These are phyloP conservation scores for Xylaria sp. DNA, from an alignment of 2,329 filamentous ascomycete species.

Conservation along the genomic window DNA sequence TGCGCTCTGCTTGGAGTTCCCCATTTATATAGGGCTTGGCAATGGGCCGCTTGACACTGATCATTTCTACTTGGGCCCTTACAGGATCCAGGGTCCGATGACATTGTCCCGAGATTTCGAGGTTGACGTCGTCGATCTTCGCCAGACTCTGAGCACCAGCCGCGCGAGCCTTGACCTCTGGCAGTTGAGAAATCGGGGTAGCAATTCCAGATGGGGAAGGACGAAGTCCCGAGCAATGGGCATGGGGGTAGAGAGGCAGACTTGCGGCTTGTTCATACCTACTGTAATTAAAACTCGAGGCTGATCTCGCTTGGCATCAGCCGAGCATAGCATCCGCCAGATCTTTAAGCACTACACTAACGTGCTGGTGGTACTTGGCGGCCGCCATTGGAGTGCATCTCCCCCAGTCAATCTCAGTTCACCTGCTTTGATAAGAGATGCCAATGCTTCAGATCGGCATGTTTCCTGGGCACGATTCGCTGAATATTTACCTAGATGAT, in stretches of 20 bases:
- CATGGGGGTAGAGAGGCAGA: not conserved
- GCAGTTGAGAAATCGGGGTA: conserved; percentile 23
- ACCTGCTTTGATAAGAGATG: conserved; percentile 29
- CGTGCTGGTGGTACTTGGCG: conserved; percentile 15
- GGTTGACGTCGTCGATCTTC: conserved; percentile 26
- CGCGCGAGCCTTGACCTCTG: conserved; percentile 20
- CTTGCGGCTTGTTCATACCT: conserved; percentile 21
- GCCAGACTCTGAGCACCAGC: conserved; percentile 9
- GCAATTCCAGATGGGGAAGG: conserved; percentile 32
- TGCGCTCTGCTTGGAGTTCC: conserved; percentile 16
- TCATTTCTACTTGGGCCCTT: conserved; percentile 28
- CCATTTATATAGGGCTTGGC: conserved; percentile 29
- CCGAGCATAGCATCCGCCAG: conserved; percentile 24
- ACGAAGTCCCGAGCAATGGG: conserved; percentile 17
- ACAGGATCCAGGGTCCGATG: conserved; percentile 15
- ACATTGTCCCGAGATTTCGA: conserved; percentile 25
- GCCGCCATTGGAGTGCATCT: conserved; percentile 28
- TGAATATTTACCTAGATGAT: conserved; percentile 14
- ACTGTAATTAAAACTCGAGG: conserved; percentile 37
- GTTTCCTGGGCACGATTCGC: conserved; percentile 12
- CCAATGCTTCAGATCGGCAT: conserved; percentile 28
- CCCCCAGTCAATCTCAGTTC: conserved; percentile 25
- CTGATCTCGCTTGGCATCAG: conserved; percentile 42
- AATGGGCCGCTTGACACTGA: conserved; percentile 27
- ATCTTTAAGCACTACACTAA: conserved; percentile 34